A percentile compares a stretch with the other conserved stretches of the same genome.
Evolutionary conservation across 495 filamentous ascomycete genomes (phyloP).

Genomic region (Neurospora discreta): DNA sequence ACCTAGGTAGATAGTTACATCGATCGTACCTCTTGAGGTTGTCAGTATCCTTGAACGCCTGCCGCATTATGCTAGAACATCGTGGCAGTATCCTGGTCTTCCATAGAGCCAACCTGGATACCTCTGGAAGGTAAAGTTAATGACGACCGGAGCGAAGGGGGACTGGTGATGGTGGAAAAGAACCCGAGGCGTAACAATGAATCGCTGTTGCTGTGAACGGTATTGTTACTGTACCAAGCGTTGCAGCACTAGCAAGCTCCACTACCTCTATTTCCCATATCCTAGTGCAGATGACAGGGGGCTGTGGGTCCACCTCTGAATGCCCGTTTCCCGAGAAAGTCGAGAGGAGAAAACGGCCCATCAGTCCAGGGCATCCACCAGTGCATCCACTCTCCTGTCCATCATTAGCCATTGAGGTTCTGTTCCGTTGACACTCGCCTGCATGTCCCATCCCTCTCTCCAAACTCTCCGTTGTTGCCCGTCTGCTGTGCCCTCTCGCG

Average conservation of each 20-base stretch:
- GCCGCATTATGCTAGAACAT: neutral
- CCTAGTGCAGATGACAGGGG: neutral
- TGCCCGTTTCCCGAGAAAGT: neutral
- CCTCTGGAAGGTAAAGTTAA: neutral
- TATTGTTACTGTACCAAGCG: slow-evolving; percentile 1
- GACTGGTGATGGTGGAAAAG: neutral
- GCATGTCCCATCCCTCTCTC: neutral
- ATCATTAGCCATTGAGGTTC: neutral
- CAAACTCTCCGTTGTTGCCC: neutral
- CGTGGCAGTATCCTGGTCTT: neutral
- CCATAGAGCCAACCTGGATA: neutral
- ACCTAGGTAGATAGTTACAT: no score
- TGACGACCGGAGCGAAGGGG: neutral
- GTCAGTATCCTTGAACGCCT: neutral
- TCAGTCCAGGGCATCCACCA: neutral
- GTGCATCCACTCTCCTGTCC: neutral
- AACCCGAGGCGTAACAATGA: neutral
- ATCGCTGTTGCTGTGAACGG: neutral
- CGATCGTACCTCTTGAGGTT: neutral
- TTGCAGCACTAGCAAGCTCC: neutral
- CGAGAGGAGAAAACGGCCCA: neutral
- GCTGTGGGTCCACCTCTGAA: neutral
- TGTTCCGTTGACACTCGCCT: neutral
- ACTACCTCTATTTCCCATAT: neutral
- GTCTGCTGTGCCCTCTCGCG: neutral